phyloP scores from a whole-genome alignment of 1,284 basidiomycete species.

The Exobasidium rhododendri region DNA sequence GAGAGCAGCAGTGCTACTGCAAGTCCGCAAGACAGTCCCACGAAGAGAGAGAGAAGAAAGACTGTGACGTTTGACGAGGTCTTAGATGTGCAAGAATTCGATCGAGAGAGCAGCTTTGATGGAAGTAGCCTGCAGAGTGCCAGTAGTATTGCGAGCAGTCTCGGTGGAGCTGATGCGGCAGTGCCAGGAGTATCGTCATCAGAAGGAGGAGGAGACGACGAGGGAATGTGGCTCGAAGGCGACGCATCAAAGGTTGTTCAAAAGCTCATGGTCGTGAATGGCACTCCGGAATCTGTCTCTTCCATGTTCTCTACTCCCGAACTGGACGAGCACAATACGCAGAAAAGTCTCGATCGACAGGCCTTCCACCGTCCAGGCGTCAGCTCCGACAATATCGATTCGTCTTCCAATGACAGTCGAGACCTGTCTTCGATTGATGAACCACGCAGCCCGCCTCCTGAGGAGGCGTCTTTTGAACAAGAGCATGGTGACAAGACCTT shows the following conservation, averaged over 20 bases:
- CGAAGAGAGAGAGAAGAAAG: constrained; percentile 35
- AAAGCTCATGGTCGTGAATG: constrained; percentile 30
- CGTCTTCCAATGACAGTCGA: constrained; percentile 22
- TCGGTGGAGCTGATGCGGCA: background rate
- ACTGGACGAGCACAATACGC: background rate
- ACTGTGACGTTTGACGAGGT: constrained; percentile 81
- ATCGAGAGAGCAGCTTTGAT: constrained; percentile 47
- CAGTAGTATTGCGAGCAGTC: constrained; percentile 14
- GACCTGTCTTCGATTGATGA: constrained; percentile 36
- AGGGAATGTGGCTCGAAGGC: constrained; percentile 15
- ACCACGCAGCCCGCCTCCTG: constrained; percentile 19
- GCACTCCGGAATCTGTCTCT: constrained; percentile 6
- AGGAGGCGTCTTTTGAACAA: background rate
- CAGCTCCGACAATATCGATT: background rate
- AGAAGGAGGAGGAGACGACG: constrained; percentile 12
- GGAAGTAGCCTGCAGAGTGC: constrained; percentile 28
- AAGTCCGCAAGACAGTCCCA: background rate
- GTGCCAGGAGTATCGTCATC: background rate
- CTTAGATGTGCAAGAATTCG: constrained; percentile 75
- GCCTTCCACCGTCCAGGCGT: background rate
- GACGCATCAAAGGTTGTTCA: background rate
- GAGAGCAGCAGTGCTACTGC: constrained; percentile 19
- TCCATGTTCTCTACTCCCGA: background rate
- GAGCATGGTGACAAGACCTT: constrained; percentile 18
- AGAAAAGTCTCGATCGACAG: background rate